These are phyloP conservation scores for Dalbergia cochinchinensis DNA, from an alignment of 306 rosid genomes.

Conservation along the genomic window DNA sequence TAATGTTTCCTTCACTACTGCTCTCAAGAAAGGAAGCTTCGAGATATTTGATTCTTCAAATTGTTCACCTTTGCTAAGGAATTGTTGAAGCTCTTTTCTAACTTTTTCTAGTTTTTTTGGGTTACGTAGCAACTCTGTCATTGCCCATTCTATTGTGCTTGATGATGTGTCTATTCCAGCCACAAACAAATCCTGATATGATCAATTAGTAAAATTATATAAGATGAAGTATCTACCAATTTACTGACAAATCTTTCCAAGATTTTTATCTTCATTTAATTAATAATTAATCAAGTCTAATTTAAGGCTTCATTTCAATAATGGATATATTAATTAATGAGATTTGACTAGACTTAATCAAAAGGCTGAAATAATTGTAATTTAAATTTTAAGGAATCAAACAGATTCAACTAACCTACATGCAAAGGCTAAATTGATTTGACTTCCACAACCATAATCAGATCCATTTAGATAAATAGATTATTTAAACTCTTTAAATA, in stretches of 20 bases:
- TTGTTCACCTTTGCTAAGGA: neutral
- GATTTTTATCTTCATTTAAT: too few relatives aligned
- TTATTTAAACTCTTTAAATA: too few relatives aligned
- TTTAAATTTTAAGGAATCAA: too few relatives aligned
- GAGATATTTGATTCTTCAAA: neutral
- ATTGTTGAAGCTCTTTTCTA: neutral
- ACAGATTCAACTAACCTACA: too few relatives aligned
- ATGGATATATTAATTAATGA: too few relatives aligned
- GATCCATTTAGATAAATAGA: too few relatives aligned
- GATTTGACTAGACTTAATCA: too few relatives aligned
- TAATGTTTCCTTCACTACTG: slow-evolving; percentile 39
- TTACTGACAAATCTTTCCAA: neutral
- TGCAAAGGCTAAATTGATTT: too few relatives aligned
- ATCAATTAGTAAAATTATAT: neutral
- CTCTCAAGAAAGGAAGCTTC: neutral
- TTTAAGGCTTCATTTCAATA: too few relatives aligned
- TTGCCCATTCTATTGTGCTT: neutral
- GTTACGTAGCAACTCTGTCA: neutral
- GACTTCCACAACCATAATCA: too few relatives aligned
- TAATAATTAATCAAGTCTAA: too few relatives aligned
- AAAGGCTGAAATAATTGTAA: too few relatives aligned
- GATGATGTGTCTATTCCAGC: slow-evolving; percentile 13
- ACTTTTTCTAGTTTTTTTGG: neutral
- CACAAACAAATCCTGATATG: neutral
- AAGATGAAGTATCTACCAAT: neutral